Evolutionary conservation across 164 flowering plant species (phyloP), one percentile per base, ranked within the genome.

Genomic region (Stephania yunnanensis): DNA sequence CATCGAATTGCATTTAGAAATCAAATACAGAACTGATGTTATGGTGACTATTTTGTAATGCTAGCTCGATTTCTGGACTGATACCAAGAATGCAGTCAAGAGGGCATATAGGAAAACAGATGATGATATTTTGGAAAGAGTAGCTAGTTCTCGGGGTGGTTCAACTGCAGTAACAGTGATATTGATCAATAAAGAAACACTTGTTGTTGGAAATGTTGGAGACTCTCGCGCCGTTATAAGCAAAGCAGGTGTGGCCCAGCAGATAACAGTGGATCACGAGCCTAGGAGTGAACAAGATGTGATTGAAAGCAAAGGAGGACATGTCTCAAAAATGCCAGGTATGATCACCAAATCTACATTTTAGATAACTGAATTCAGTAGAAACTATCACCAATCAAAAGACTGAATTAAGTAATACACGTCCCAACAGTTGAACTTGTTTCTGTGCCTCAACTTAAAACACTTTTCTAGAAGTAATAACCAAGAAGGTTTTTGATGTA

Each of bases 271-370:
- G 13, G 76, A 66, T 50, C 76, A 74, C 7, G 76, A 67, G 10
- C 76, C 71, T 7, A 7, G 42, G 52, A 74, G 48, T 29, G 76
- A 66, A 20, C 22, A 15, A 19, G 61, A 46, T 1, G 52, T 7
- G 22, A 66, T 65, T 66, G 76, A 66, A 15, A 74, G 76, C 64
- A 74, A 31, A 74, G 63, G 76, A 6, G 76, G 76, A 2, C 30
- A 17, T 46, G 76, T 74, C 29, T 25, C 9, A 25, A 66, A 73
- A 20, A 13, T 5, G 55, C 76, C 71, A 74, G 70, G 76, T 74
- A 66, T 19, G 15, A 50, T 58, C 64, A 58, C 64, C 64, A 58
- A 50, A 11, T 58, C 20, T 58, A 58, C 17, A 11, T 55, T 15
- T 55, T 55, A 12, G 19, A 55, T 55, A 55, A 9, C 15, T 50